Evolutionary conservation across 371 early-diverging fungal genomes (phyloP).

Genomic region (Coemansia sp.): DNA sequence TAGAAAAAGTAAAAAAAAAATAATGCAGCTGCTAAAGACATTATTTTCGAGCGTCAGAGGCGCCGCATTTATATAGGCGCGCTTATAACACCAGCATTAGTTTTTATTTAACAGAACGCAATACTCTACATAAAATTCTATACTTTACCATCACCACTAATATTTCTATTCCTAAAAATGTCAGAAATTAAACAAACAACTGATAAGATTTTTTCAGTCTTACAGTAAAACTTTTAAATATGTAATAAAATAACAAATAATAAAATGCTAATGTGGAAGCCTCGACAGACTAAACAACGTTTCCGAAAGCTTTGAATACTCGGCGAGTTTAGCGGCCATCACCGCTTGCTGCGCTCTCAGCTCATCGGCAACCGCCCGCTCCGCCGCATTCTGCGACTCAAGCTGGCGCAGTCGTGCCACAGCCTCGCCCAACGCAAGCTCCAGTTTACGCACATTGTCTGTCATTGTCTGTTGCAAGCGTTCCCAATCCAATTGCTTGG

Average conservation of each 20-base stretch:
- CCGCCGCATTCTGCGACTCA: conserved; percentile 11
- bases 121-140: no score
- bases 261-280: conserved; percentile 8
- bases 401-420: conserved; percentile 26
- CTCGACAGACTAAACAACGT: conserved; percentile 12
- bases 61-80: no score
- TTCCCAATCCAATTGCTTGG: conserved; percentile 5
- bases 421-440: conserved; percentile 32
- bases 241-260: background rate
- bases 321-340: conserved; percentile 23
- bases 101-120: no score
- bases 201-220: no score
- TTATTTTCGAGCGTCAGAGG: no score
- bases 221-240: background rate
- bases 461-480: conserved; percentile 4
- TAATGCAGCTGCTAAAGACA: no score
- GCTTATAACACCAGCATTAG: no score
- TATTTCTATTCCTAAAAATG: no score
- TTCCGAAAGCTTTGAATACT: conserved; percentile 20
- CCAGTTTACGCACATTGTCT: conserved; percentile 11
- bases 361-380: conserved; percentile 10
- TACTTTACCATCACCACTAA: no score
- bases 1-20: no score
- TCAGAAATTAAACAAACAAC: no score
- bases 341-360: conserved; percentile 9